These are phyloP conservation scores for Aspergillus sp. DNA, from an alignment of 2,329 filamentous ascomycete species.

Conservation along the genomic window DNA sequence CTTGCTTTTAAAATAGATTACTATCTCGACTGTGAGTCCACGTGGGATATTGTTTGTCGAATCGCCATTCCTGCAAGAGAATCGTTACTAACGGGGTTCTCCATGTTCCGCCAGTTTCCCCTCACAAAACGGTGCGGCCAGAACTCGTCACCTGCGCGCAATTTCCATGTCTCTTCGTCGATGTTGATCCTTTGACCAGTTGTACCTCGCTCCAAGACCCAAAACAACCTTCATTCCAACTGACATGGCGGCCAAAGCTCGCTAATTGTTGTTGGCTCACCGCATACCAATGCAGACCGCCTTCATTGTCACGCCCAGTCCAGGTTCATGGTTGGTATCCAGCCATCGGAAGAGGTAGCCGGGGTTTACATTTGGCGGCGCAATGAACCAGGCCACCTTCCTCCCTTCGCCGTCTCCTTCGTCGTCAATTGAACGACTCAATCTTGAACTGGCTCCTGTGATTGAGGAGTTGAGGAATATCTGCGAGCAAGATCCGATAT, in stretches of 20 bases:
- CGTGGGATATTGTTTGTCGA: not conserved
- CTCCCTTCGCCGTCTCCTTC: conserved; percentile 22
- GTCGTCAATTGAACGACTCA: conserved; percentile 28
- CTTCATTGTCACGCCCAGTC: conserved; percentile 22
- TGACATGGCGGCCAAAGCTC: conserved; percentile 6
- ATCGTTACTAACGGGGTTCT: not conserved
- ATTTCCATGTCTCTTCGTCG: conserved; percentile 5
- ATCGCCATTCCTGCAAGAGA: not conserved
- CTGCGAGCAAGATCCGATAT: conserved; percentile 22
- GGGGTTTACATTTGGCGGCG: conserved; percentile 28
- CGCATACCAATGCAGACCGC: conserved; percentile 30
- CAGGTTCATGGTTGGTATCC: conserved; percentile 28
- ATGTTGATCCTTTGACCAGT: conserved; percentile 14
- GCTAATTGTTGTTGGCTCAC: conserved; percentile 8
- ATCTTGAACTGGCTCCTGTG: conserved; percentile 31
- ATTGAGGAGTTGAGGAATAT: conserved; percentile 31
- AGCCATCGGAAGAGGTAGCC: conserved; percentile 24
- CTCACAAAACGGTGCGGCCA: not conserved
- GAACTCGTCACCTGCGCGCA: conserved; percentile 3
- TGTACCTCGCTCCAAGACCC: not conserved
- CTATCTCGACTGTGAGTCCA: not conserved
- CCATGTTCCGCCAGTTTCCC: not conserved
- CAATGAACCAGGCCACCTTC: conserved; percentile 25
- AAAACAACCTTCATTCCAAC: conserved; percentile 2
- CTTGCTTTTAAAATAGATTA: not conserved